Conservation (phyloP, 805 yeast genomes). For the Yamadazyma scolyti region DNA sequence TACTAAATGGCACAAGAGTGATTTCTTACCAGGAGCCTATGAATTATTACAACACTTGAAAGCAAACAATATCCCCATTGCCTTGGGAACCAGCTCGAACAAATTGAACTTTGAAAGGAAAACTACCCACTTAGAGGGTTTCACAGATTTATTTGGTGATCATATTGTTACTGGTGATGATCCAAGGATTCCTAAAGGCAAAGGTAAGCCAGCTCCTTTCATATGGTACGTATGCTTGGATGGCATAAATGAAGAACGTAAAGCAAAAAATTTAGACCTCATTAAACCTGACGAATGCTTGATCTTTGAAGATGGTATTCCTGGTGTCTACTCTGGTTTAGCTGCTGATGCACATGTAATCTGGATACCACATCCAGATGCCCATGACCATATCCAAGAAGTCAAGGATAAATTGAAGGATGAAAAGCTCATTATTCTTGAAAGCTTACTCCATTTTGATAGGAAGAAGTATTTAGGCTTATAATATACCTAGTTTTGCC, state of each 20-base stretch:
- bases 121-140: constrained; percentile 63
- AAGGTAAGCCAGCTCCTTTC: constrained; percentile 93
- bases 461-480: too few relatives aligned
- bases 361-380: constrained; percentile 90
- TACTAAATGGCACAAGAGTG: constrained; percentile 57
- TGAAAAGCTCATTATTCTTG: constrained; percentile 48
- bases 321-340: constrained; percentile 83
- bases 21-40: constrained; percentile 80
- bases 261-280: constrained; percentile 33
- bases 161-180: constrained; percentile 90
- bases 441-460: constrained; percentile 50
- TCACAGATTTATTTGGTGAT: constrained; percentile 57
- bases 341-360: constrained; percentile 83
- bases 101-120: constrained; percentile 60
- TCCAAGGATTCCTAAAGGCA: constrained; percentile 71
- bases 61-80: constrained; percentile 64
- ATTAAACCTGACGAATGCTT: constrained; percentile 76
- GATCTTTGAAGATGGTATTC: constrained; percentile 92
- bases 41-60: constrained; percentile 59
- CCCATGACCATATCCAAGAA: constrained; percentile 27
- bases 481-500: too few relatives aligned
- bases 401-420: constrained; percentile 43
- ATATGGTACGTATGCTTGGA: constrained; percentile 83
- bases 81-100: constrained; percentile 85
- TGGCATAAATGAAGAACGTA: constrained; percentile 57